Percentiles rank a stretch among this genome's conserved stretches.
These are phyloP conservation scores for Zygosaccharomyces bisporus DNA, from an alignment of 805 yeast genomes.

Conservation along the genomic window DNA sequence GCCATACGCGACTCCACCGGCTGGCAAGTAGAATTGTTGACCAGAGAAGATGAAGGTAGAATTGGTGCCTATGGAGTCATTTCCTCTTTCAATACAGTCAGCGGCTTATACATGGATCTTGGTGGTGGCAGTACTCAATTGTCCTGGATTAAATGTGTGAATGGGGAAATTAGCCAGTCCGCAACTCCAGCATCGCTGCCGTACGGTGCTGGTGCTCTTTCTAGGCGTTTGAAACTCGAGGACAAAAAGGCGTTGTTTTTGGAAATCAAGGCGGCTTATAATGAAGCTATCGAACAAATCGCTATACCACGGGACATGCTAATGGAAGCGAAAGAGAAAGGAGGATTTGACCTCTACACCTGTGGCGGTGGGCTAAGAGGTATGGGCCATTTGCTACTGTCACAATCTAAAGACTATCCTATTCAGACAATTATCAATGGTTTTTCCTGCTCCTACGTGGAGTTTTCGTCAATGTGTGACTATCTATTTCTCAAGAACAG, in stretches of 20 bases:
- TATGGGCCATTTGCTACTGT: slow-evolving; percentile 56
- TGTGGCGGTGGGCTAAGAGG: slow-evolving; percentile 77
- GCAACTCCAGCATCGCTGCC: slow-evolving; percentile 61
- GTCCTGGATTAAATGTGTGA: slow-evolving; percentile 60
- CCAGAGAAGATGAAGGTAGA: slow-evolving; percentile 62
- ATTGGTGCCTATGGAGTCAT: slow-evolving; percentile 73
- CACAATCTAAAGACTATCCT: slow-evolving; percentile 55
- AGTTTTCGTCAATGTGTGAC: slow-evolving; percentile 49
- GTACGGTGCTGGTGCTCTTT: slow-evolving; percentile 68
- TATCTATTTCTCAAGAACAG: slow-evolving; percentile 47
- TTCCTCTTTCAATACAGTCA: slow-evolving; percentile 60
- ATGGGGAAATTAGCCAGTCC: slow-evolving; percentile 54
- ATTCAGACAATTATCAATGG: slow-evolving; percentile 69
- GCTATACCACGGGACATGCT: slow-evolving; percentile 50
- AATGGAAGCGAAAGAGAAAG: slow-evolving; percentile 48
- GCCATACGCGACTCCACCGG: slow-evolving; percentile 56
- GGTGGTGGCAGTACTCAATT: slow-evolving; percentile 70
- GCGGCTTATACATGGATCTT: slow-evolving; percentile 67
- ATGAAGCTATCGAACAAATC: slow-evolving; percentile 47
- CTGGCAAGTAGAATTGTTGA: slow-evolving; percentile 59
- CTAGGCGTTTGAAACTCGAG: slow-evolving; percentile 52
- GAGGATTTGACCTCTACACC: slow-evolving; percentile 61
- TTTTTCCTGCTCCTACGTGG: slow-evolving; percentile 53
- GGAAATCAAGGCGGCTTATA: slow-evolving; percentile 51
- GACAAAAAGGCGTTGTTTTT: slow-evolving; percentile 45